Evolutionary conservation across 2,329 filamentous ascomycete species (phyloP), one percentile per base, ranked within the genome.

Genomic region (Pseudogymnoascus sp.): DNA sequence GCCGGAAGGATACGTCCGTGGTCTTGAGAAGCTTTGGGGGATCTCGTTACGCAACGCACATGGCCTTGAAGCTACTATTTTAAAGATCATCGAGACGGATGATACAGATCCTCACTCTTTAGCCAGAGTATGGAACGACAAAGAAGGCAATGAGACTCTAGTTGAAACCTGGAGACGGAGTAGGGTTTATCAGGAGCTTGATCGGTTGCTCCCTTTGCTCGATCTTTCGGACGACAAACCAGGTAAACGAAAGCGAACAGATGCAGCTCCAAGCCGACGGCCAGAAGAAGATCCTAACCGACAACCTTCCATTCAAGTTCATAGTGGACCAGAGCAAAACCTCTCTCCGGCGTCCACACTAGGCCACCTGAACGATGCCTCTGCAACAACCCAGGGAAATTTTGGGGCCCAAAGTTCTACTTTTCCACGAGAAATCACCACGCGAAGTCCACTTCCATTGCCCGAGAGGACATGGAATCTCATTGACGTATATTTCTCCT

Each of bases 1-100:
- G 9, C 88, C 88, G 68, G 89, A 89, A n/a, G 89, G 89, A 13
- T 91, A 92, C 69, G 87, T 92, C 61, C 82, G 88, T 35, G 87
- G 87, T 0, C 77, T 92, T 15, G 89, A 92, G 67, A 72, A 84
- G 59, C 75, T 82, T 13, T 77, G 83, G 70, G 82, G 81, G 9
- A 77, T 82, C 68, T 73, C 81, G 1, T 82, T 85, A 64, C 74
- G 76, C 61, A 78, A 78, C 39, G 77, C 79, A 27, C 72, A 78
- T 15, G 77, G 76, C 5, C 76, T 77, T 39, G 81, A 83, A 68
- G 73, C 75, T 62, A 72, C 74, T 42, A 75, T 84, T 59, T 75
- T 79, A 10, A 71, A 72, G 3, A 72, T 80, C 36, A 74, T 76
- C 36, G 74, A 76, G 40, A 75, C 45, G 8, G 27, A 29, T 10